A percentile compares a stretch with the other conserved stretches of the same genome.
These are phyloP conservation scores for Viola pubescens DNA, from an alignment of 441 rosid species.

Conservation along the genomic window DNA sequence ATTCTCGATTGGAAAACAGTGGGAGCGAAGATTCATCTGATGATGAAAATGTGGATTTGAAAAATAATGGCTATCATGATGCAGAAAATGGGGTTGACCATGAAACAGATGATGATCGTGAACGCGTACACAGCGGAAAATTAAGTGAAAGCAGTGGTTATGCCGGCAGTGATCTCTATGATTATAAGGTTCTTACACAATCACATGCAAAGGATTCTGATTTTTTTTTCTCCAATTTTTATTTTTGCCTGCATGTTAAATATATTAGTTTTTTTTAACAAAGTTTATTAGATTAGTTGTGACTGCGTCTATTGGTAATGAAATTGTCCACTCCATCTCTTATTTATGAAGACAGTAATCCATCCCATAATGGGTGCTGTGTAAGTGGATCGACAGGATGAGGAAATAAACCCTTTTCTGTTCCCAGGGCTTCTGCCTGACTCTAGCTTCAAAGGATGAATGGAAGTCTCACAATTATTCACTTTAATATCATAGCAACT, in stretches of 20 bases:
- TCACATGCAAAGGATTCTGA: background rate
- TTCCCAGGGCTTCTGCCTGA: background rate
- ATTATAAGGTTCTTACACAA: slow-evolving; percentile 61
- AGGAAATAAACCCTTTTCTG: background rate
- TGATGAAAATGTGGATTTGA: slow-evolving; percentile 65
- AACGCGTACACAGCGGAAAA: slow-evolving; percentile 69
- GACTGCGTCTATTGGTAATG: background rate
- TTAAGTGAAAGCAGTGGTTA: slow-evolving; percentile 91
- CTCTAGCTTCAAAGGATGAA: background rate
- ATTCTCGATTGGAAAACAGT: slow-evolving; percentile 82
- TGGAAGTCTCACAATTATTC: background rate
- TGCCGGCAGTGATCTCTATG: slow-evolving; percentile 86
- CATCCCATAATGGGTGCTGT: background rate
- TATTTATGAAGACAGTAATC: background rate
- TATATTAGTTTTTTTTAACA: background rate
- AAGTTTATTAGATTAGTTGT: background rate
- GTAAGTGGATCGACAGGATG: background rate
- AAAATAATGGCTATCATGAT: slow-evolving; percentile 73
- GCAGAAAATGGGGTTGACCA: slow-evolving; percentile 84
- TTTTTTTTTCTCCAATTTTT: slow-evolving; percentile 5
- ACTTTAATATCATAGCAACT: background rate
- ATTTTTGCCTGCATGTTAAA: background rate
- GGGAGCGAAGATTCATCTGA: slow-evolving; percentile 89
- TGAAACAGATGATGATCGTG: slow-evolving; percentile 72
- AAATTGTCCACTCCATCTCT: background rate